Evolutionary conservation across 768 basidiomycete species (phyloP), one percentile per base, ranked within the genome.

Genomic region (Tulasnella sp.): DNA sequence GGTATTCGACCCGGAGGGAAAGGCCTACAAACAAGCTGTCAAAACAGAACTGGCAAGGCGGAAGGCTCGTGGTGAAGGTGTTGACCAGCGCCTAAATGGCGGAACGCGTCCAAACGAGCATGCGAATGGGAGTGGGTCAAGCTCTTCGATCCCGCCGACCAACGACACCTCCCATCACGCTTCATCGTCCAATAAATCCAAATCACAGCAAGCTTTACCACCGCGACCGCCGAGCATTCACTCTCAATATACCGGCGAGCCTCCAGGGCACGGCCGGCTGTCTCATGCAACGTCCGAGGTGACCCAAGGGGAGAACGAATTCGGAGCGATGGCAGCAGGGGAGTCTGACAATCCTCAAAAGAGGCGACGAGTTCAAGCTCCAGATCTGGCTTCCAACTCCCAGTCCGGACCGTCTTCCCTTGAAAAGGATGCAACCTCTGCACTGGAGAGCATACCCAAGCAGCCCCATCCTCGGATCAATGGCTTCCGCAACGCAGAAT

Each of bases 1-100:
- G 8, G 93, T 94, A 22, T 88, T 96, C 75, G 97, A 99, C 85
- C 92, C 91, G 0, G 93, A 96, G 81, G 92, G 93, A 6, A 85
- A 87, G 81, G 89, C 89, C 82, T 84, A 93, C 82, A 90, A 89
- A 80, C 91, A 91, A 9, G 91, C 94, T 31, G 85, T 93, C 85
- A 90, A 90, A 83, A 93, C 92, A 7, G 86, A 87, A 81, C 82
- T 86, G 83, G 83, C 80, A 18, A 80, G 85, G 84, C 92, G 82
- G 91, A 69, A 4, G 28, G 64, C 14, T 7, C 64, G 64, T 37
- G 18, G 34, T 69, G 28, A 34, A 1, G 2, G 64, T 1, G 28
- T 14, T 37, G 28, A 14, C 28, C 64, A 28, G 16, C 64, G 28
- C 28, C 14, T 12, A 31, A 31, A n/a, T n/a, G 34, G 3, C 28